These are phyloP conservation scores for Cucurbita argyrosperma DNA, from an alignment of 306 rosid species.

Conservation along the genomic window DNA sequence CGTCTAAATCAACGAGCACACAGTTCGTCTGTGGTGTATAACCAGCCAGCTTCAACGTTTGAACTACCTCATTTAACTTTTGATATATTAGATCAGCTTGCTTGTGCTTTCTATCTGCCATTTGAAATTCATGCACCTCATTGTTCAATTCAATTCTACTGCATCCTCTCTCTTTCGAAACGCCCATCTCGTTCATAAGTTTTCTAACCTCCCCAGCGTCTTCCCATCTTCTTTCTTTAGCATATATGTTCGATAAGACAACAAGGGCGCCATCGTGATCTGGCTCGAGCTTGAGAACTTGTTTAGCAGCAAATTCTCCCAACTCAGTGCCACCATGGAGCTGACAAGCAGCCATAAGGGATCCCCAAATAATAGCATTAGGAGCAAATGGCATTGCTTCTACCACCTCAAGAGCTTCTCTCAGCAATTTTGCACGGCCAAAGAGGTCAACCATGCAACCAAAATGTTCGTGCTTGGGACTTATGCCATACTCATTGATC, in stretches of 20 bases:
- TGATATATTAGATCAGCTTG: constrained; percentile 46
- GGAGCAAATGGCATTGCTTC: constrained; percentile 77
- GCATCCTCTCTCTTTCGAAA: constrained; percentile 60
- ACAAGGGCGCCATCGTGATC: constrained; percentile 72
- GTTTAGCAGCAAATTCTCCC: constrained; percentile 71
- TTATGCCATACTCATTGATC: constrained; percentile 41
- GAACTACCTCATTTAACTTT: constrained; percentile 53
- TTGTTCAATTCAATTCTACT: constrained; percentile 58
- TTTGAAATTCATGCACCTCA: constrained; percentile 50
- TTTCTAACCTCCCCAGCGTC: constrained; percentile 51
- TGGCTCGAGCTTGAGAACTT: constrained; percentile 56
- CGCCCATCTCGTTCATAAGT: constrained; percentile 40
- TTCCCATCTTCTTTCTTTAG: constrained; percentile 71
- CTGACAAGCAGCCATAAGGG: constrained; percentile 79
- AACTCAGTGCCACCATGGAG: constrained; percentile 49
- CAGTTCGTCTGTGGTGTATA: constrained; percentile 39
- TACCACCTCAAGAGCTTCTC: constrained; percentile 57
- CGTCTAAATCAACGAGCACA: constrained; percentile 54
- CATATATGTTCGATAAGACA: constrained; percentile 62
- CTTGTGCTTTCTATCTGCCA: constrained; percentile 70
- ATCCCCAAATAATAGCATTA: constrained; percentile 75
- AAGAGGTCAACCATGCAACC: constrained; percentile 89
- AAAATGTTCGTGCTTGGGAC: constrained; percentile 67
- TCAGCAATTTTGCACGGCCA: constrained; percentile 65
- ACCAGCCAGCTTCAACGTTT: constrained; percentile 45